Percentiles rank a stretch among this genome's conserved stretches.
These are phyloP conservation scores for Phytopythium litorale DNA, from an alignment of 352 stramenopile species.

Conservation along the genomic window DNA sequence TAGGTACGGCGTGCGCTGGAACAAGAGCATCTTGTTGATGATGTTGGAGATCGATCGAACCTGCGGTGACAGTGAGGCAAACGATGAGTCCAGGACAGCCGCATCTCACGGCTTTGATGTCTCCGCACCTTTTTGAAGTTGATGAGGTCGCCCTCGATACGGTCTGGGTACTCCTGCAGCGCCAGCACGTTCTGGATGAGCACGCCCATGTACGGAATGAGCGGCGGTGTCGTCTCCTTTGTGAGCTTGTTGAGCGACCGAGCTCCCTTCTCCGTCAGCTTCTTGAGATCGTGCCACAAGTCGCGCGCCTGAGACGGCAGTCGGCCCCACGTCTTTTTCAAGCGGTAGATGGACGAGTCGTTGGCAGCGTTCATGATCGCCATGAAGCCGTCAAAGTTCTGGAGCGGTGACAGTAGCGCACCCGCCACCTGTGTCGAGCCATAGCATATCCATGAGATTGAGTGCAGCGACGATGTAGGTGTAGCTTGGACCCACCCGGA, in stretches of 20 bases:
- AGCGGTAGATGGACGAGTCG: conserved; percentile 79
- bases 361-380: conserved; percentile 89
- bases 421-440: conserved; percentile 45
- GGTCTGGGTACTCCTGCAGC: conserved; percentile 79
- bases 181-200: conserved; percentile 85
- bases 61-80: conserved; percentile 10
- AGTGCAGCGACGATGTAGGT: not conserved
- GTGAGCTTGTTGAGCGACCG: conserved; percentile 76
- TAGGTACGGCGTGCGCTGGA: conserved; percentile 79
- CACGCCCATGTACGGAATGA: conserved; percentile 84
- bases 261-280: conserved; percentile 79
- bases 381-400: conserved; percentile 89
- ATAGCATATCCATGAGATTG: not conserved
- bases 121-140: conserved; percentile 81
- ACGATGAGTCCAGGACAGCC: not conserved
- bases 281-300: conserved; percentile 81
- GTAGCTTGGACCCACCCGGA: conserved; percentile 46
- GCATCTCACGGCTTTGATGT: not conserved
- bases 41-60: conserved; percentile 68
- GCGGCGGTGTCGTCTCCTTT: conserved; percentile 58
- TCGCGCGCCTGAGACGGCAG: conserved; percentile 65
- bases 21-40: conserved; percentile 51
- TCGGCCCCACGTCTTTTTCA: conserved; percentile 85
- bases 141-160: conserved; percentile 69
- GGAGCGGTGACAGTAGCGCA: conserved; percentile 65